These are phyloP conservation scores for Flaveria sonorensis DNA, from an alignment of 129 eudicot species.

Conservation along the genomic window DNA sequence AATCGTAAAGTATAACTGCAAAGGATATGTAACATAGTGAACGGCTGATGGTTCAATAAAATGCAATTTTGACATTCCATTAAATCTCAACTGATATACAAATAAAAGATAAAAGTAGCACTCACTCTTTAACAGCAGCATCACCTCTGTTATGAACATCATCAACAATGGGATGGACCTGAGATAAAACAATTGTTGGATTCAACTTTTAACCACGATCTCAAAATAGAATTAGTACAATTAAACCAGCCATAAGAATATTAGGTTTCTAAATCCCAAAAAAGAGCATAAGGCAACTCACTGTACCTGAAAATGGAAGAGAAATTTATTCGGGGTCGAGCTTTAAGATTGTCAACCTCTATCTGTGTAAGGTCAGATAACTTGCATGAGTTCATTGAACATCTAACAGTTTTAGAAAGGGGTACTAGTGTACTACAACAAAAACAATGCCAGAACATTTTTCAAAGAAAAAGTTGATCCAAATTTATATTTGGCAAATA, in stretches of 20 bases:
- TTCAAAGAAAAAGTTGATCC: not conserved
- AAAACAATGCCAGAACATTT: not conserved
- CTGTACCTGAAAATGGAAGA: constrained; percentile 80
- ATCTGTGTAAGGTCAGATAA: constrained; percentile 61
- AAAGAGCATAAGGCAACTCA: constrained; percentile 38
- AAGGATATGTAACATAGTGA: constrained; percentile 2
- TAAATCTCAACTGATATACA: not conserved
- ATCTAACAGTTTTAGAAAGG: constrained; percentile 41
- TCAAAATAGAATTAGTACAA: no score
- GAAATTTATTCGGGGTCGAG: constrained; percentile 95
- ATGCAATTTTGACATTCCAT: no score
- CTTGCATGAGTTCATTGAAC: constrained; percentile 88
- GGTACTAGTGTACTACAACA: constrained; percentile 43
- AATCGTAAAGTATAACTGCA: constrained; percentile 83
- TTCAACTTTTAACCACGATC: no score
- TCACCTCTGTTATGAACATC: constrained; percentile 90
- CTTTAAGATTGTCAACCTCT: constrained; percentile 78
- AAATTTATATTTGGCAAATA: not conserved
- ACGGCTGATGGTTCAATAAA: not conserved
- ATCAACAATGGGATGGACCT: constrained; percentile 98
- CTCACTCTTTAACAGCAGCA: constrained; percentile 92
- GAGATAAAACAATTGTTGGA: constrained; percentile 17
- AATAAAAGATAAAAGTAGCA: constrained; percentile 30
- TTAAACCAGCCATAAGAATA: no score
- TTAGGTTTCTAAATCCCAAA: no score